Conservation (phyloP, 2,329 filamentous ascomycete species). For the Pseudogymnoascus sp. region DNA sequence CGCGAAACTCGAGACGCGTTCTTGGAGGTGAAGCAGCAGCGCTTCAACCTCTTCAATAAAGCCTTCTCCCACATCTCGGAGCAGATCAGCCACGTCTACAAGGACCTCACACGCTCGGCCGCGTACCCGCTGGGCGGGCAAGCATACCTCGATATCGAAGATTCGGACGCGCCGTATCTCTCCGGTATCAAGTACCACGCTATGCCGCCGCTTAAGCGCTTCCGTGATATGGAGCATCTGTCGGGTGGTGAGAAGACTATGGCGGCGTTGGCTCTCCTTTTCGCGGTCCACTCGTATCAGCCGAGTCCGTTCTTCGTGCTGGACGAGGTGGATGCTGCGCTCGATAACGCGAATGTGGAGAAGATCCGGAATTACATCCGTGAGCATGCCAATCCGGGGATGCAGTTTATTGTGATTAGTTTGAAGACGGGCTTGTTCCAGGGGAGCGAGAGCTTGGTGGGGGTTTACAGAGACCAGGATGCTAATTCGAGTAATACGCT, state of each 20-base stretch:
- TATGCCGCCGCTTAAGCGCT: slow-evolving; percentile 96
- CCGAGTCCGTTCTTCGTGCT: slow-evolving; percentile 96
- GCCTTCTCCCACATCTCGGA: slow-evolving; percentile 92
- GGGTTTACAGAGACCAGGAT: slow-evolving; percentile 89
- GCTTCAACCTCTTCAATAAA: slow-evolving; percentile 88
- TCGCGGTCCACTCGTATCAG: slow-evolving; percentile 94
- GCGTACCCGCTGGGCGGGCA: slow-evolving; percentile 90
- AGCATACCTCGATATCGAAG: slow-evolving; percentile 81
- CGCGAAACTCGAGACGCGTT: slow-evolving; percentile 76
- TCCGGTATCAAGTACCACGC: slow-evolving; percentile 97
- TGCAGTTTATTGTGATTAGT: slow-evolving; percentile 98
- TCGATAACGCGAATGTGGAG: slow-evolving; percentile 96
- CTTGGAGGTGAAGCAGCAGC: slow-evolving; percentile 69
- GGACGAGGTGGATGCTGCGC: slow-evolving; percentile 92
- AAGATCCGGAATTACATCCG: slow-evolving; percentile 95
- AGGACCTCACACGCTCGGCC: slow-evolving; percentile 81
- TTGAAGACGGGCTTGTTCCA: slow-evolving; percentile 95
- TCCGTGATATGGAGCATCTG: slow-evolving; percentile 97
- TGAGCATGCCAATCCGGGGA: slow-evolving; percentile 88
- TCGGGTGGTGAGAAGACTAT: slow-evolving; percentile 98
- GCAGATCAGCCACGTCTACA: slow-evolving; percentile 89
- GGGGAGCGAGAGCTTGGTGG: slow-evolving; percentile 89
- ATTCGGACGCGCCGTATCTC: slow-evolving; percentile 92
- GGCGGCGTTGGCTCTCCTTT: slow-evolving; percentile 90
- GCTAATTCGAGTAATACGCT: slow-evolving; percentile 87